A percentile compares a stretch with the other conserved stretches of the same genome.
These are phyloP conservation scores for Fusarium sp. DNA, from an alignment of 2,329 filamentous ascomycete species.

Conservation along the genomic window DNA sequence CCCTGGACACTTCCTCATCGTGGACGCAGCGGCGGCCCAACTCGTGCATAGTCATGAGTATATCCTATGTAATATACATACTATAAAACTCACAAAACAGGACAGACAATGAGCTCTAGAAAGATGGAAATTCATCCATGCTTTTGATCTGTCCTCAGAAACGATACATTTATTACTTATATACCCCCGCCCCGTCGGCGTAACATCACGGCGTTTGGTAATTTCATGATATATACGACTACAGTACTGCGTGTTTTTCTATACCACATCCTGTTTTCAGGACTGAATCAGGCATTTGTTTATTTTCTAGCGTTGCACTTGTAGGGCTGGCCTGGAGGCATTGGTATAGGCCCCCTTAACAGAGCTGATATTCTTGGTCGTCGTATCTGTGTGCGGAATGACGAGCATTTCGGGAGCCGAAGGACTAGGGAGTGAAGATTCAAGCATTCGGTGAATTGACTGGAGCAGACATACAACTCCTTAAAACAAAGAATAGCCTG, in stretches of 20 bases:
- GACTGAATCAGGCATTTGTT: constrained; percentile 5
- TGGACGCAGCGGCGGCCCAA: constrained; percentile 45
- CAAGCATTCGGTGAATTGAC: neutral
- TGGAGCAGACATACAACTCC: constrained; percentile 5
- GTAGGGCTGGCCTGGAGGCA: constrained; percentile 16
- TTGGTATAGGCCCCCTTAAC: constrained; percentile 8
- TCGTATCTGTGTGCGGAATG: constrained; percentile 9
- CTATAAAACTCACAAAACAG: constrained; percentile 18
- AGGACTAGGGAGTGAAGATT: neutral
- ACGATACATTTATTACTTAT: constrained; percentile 10
- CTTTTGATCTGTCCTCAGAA: constrained; percentile 13
- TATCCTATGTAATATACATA: constrained; percentile 26
- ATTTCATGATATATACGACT: constrained; percentile 33
- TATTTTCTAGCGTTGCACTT: constrained; percentile 19
- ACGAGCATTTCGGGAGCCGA: constrained; percentile 9
- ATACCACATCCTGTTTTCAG: constrained; percentile 11
- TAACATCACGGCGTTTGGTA: constrained; percentile 22
- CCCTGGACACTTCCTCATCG: constrained; percentile 75
- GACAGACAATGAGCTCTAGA: constrained; percentile 8
- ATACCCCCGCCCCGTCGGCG: constrained; percentile 18
- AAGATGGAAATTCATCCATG: constrained; percentile 4
- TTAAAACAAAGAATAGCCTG: neutral
- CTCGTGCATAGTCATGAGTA: constrained; percentile 33
- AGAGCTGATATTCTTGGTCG: constrained; percentile 3
- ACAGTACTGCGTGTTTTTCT: constrained; percentile 8